phyloP scores from a whole-genome alignment of 2,329 filamentous ascomycete species.

The Botryotinia calthae region DNA sequence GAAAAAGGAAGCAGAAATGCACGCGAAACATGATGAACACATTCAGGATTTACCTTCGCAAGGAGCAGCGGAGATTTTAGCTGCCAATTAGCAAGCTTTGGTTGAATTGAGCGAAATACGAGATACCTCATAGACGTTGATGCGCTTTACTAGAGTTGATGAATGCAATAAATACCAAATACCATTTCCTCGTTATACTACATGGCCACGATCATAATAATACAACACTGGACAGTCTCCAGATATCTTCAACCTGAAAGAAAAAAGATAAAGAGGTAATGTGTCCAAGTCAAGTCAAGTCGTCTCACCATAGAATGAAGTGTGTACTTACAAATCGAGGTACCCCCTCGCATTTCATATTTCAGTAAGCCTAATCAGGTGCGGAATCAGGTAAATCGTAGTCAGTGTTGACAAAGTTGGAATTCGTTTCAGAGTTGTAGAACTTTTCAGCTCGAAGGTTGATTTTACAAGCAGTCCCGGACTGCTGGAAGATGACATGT shows the following conservation, averaged over 20 bases:
- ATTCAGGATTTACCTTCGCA: slow-evolving; percentile 45
- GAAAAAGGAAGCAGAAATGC: slow-evolving; percentile 31
- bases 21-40: slow-evolving; percentile 45
- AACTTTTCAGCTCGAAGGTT: background rate
- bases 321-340: background rate
- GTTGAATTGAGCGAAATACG: background rate
- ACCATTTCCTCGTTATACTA: background rate
- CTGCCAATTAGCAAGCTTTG: slow-evolving; percentile 48
- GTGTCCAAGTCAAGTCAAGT: background rate
- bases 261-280: background rate
- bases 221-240: background rate
- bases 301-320: background rate
- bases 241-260: background rate
- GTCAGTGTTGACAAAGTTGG: background rate
- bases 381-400: background rate
- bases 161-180: background rate
- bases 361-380: background rate
- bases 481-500: background rate
- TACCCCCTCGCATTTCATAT: background rate
- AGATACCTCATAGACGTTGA: background rate
- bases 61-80: slow-evolving; percentile 56
- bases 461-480: rapidly evolving
- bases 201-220: background rate
- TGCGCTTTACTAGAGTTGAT: background rate
- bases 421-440: background rate